These are phyloP conservation scores for Suillus occidentalis DNA, from an alignment of 768 basidiomycete species.

Conservation along the genomic window DNA sequence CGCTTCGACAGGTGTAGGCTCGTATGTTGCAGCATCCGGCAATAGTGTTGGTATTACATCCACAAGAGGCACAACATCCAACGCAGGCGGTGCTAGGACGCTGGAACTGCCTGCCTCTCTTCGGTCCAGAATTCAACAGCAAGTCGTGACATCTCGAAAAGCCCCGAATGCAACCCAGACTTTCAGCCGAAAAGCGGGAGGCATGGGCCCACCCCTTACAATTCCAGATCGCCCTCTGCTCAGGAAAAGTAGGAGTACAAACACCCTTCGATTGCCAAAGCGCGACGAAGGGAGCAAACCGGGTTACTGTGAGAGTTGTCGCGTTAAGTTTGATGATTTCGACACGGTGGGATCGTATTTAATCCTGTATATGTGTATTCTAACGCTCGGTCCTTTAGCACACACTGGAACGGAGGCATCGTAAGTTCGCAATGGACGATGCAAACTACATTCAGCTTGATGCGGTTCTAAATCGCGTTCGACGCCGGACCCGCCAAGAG, in stretches of 20 bases:
- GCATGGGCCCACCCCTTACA: constrained; percentile 70
- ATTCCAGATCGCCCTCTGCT: constrained; percentile 57
- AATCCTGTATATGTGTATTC: not conserved
- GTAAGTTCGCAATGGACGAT: constrained; percentile 76
- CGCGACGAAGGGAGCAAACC: constrained; percentile 88
- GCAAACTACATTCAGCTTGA: constrained; percentile 82
- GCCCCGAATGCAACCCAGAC: constrained; percentile 17
- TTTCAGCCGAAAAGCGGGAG: constrained; percentile 23
- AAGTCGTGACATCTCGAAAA: constrained; percentile 69
- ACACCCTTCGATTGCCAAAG: constrained; percentile 70
- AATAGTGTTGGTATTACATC: constrained; percentile 95
- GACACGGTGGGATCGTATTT: constrained; percentile 53
- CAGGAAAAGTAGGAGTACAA: constrained; percentile 79
- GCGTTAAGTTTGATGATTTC: constrained; percentile 87
- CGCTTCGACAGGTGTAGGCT: constrained; percentile 49
- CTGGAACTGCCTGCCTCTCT: constrained; percentile 54
- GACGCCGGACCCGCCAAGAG: constrained; percentile 39
- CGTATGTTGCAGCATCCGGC: constrained; percentile 89
- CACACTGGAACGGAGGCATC: constrained; percentile 67
- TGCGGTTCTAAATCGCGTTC: constrained; percentile 62
- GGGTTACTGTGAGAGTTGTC: constrained; percentile 97
- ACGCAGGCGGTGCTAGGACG: constrained; percentile 45
- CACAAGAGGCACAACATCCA: constrained; percentile 83
- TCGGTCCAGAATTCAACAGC: constrained; percentile 56
- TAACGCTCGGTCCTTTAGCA: constrained; percentile 52